These are phyloP conservation scores for Hyaloscypha finlandica DNA, from an alignment of 495 filamentous ascomycete species.

Conservation along the genomic window DNA sequence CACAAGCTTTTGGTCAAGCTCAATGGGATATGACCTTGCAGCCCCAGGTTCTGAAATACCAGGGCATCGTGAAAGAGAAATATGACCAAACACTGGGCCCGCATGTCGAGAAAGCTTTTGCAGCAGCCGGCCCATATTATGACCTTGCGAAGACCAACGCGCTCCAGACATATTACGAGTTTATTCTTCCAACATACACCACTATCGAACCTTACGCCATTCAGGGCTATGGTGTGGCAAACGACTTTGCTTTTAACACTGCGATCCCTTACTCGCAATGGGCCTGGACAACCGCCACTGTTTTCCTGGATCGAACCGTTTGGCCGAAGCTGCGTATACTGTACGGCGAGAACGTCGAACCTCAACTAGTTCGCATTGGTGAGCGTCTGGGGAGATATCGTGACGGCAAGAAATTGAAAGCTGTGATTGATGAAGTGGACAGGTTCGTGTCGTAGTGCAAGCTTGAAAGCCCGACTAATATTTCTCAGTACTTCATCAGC, in stretches of 20 bases:
- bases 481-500: slow-evolving; percentile 27
- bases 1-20: slow-evolving; percentile 59
- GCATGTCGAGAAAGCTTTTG: slow-evolving; percentile 63
- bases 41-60: slow-evolving; percentile 68
- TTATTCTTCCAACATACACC: slow-evolving; percentile 74
- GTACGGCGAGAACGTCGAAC: slow-evolving; percentile 91
- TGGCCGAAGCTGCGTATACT: slow-evolving; percentile 79
- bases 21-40: slow-evolving; percentile 79
- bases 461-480: slow-evolving; percentile 14
- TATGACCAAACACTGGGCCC: slow-evolving; percentile 73
- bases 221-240: slow-evolving; percentile 66
- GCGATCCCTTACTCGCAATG: slow-evolving; percentile 70
- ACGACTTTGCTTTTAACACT: slow-evolving; percentile 67
- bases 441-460: slow-evolving; percentile 35
- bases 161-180: slow-evolving; percentile 66
- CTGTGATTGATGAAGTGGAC: slow-evolving; percentile 58
- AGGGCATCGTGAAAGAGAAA: slow-evolving; percentile 56
- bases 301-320: slow-evolving; percentile 71
- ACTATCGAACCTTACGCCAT: slow-evolving; percentile 70
- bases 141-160: slow-evolving; percentile 59
- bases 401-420: slow-evolving; percentile 62
- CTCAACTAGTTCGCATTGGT: slow-evolving; percentile 88
- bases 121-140: slow-evolving; percentile 69
- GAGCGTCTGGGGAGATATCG: slow-evolving; percentile 85
- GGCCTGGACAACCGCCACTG: slow-evolving; percentile 64